Evolutionary conservation across 371 early-diverging fungal species (phyloP).

Genomic region (Lichtheimia hyalospora): DNA sequence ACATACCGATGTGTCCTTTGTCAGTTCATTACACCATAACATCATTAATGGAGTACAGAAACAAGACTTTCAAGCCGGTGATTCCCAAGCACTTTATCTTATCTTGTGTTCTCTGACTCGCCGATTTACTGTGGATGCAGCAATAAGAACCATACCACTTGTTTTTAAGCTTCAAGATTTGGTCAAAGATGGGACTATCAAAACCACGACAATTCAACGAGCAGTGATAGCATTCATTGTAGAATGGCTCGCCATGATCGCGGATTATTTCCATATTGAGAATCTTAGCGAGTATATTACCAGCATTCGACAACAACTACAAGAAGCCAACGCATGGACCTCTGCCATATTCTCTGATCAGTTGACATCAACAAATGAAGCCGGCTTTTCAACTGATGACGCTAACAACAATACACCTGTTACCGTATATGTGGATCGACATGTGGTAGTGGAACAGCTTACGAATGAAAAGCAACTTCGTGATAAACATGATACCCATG

Average conservation of each 20-base stretch:
- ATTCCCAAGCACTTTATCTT: conserved; percentile 51
- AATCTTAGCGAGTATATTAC: conserved; percentile 8
- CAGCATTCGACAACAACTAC: conserved; percentile 3
- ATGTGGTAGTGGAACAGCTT: conserved; percentile 25
- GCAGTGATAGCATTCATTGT: conserved; percentile 50
- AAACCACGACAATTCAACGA: conserved; percentile 35
- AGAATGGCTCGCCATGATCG: conserved; percentile 26
- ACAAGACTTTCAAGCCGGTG: conserved; percentile 46
- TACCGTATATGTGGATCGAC: conserved; percentile 24
- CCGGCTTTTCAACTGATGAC: neutral
- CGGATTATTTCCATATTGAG: conserved; percentile 6
- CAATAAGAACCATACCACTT: conserved; percentile 53
- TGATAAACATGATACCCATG: conserved; percentile 34
- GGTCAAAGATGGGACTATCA: conserved; percentile 21
- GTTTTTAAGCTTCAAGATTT: conserved; percentile 51
- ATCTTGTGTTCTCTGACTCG: conserved; percentile 41
- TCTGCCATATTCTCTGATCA: neutral
- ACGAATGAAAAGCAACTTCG: conserved; percentile 28
- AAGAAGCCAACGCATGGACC: conserved; percentile 9
- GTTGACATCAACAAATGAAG: neutral
- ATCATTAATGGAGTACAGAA: conserved; percentile 49
- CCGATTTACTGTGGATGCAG: conserved; percentile 47
- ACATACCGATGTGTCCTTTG: conserved; percentile 39
- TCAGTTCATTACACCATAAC: conserved; percentile 41
- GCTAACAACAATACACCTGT: neutral